These are phyloP conservation scores for Cladorrhinum sp. DNA, from an alignment of 2,329 filamentous ascomycete species.

Conservation along the genomic window DNA sequence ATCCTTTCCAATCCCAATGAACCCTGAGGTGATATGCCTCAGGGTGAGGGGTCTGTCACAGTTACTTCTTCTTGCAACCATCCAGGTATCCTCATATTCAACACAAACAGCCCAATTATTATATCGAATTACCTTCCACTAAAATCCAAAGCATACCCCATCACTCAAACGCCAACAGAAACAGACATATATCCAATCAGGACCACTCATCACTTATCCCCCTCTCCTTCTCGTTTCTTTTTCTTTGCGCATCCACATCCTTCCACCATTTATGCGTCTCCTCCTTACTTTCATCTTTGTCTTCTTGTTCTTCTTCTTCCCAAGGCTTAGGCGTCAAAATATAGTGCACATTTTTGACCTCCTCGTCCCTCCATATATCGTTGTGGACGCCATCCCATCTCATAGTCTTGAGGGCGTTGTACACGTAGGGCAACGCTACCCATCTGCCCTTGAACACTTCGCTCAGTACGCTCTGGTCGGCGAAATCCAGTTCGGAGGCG, in stretches of 20 bases:
- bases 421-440: slow-evolving; percentile 57
- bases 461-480: slow-evolving; percentile 58
- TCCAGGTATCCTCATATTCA: too few relatives aligned
- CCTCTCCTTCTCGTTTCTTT: slow-evolving; percentile 38
- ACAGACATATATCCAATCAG: neutral
- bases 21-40: neutral
- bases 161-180: too few relatives aligned
- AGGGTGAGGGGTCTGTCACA: neutral
- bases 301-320: slow-evolving; percentile 38
- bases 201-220: slow-evolving; percentile 24
- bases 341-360: slow-evolving; percentile 60
- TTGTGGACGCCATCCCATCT: slow-evolving; percentile 51
- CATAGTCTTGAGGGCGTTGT: slow-evolving; percentile 63
- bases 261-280: slow-evolving; percentile 57
- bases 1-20: neutral
- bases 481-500: slow-evolving; percentile 51
- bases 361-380: slow-evolving; percentile 55
- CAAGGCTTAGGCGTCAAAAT: slow-evolving; percentile 62
- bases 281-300: slow-evolving; percentile 35
- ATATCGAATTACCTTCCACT: too few relatives aligned
- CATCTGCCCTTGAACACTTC: slow-evolving; percentile 54
- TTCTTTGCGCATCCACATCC: slow-evolving; percentile 45
- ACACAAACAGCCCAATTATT: too few relatives aligned
- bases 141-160: neutral
- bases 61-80: too few relatives aligned